Evolutionary conservation across 371 early-diverging fungal genomes (phyloP), one percentile per base, ranked within the genome.

Genomic region (Apophysomyces ossiformis): DNA sequence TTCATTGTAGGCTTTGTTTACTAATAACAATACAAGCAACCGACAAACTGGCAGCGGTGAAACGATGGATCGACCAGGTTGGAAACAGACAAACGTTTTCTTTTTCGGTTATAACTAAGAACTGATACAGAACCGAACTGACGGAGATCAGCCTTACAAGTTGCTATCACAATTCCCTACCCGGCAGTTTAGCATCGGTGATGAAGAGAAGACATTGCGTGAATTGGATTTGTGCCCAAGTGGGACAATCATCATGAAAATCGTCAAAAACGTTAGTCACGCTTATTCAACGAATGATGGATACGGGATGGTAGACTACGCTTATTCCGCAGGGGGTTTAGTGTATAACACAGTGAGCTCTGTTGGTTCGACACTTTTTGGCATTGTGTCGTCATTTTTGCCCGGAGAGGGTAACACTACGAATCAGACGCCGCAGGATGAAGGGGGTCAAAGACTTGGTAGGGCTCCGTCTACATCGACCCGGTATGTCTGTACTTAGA

Each of bases 241-340:
- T 47, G 84, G 82, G 12, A 85, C 87, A 1, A 69, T 87, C 12
- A 84, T 87, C 3, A 77, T 87, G 77, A 87, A 85, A 66, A 72
- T 73, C 4, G 61, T 69, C 13, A 71, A 73, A 37, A 76, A 79
- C 56, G 72, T 72, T 1, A 67, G 68, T 9, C 47, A 64, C 1
- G 80, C 80, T 0, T 79, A 79, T 54, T 45, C 41, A 2, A 16
- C 59, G 4, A 36, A 18, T 21, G 36, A 57, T 15, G 66, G 64
- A 9, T 37, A 43, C 13, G 69, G 69, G 11, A 4, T 71, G 67
- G 35, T 73, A 37, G 69, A 71, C 15, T 68, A 75, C 21, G 70
- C 73, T 7, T 64, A 67, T 37, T 72, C 76, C 32, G 72, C 72
- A 9, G 66, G 64, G 4, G 69, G 70, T 0, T 47, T 66, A 8